Conservation (phyloP, 257 asterid genomes). For the Galeopsis tetrahit region DNA sequence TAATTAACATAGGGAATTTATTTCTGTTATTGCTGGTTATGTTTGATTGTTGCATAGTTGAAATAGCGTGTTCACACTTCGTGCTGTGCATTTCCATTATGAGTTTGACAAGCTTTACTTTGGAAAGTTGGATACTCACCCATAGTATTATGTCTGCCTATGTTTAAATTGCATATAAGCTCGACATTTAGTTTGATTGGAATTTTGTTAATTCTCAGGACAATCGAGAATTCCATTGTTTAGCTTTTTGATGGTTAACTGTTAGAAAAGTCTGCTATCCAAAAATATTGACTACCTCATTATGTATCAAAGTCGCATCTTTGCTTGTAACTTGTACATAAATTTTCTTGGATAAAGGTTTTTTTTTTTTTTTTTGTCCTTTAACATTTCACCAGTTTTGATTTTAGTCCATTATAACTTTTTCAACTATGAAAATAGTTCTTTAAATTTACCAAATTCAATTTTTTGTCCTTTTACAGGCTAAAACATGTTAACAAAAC, state of each 20-base stretch:
- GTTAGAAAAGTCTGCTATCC: conserved; percentile 1
- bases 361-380: too few species aligned
- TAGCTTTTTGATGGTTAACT: neutral
- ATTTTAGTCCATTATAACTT: too few species aligned
- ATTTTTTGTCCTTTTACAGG: too few species aligned
- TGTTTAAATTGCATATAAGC: conserved; percentile 2
- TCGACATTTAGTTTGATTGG: neutral
- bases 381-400: too few species aligned
- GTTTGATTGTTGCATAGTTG: neutral
- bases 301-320: neutral
- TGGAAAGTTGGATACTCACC: neutral
- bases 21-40: neutral
- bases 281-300: neutral
- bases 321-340: conserved; percentile 6
- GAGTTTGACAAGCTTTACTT: neutral
- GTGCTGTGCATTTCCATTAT: conserved; percentile 6
- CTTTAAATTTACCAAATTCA: too few species aligned
- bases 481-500: too few species aligned
- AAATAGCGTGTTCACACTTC: neutral
- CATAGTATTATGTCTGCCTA: neutral
- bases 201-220: neutral
- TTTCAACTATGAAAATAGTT: too few species aligned
- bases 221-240: neutral
- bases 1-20: neutral
- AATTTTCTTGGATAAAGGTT: neutral